Conservation (phyloP, 495 filamentous ascomycete genomes). For the Penicillium silybi region DNA sequence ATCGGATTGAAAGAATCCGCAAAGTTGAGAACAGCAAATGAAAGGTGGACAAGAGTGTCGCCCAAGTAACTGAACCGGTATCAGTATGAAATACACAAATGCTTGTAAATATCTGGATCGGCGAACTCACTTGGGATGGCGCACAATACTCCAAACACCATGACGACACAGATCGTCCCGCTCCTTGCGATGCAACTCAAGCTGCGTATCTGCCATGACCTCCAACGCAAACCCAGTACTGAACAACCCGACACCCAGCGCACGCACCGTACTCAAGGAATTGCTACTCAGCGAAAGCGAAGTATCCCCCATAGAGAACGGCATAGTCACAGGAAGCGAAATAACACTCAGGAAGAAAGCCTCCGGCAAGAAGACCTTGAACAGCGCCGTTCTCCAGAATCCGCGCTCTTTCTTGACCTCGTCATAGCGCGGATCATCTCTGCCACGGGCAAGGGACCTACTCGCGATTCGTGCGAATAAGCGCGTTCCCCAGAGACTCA, state of each 20-base stretch:
- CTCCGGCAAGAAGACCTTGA: conserved; percentile 51
- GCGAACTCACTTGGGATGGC: conserved; percentile 55
- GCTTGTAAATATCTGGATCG: background rate
- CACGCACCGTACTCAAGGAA: conserved; percentile 24
- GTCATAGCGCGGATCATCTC: conserved; percentile 54
- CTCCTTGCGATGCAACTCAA: conserved; percentile 37
- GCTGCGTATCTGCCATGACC: conserved; percentile 50
- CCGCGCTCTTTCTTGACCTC: conserved; percentile 41
- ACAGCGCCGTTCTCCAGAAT: conserved; percentile 51
- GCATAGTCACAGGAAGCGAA: conserved; percentile 50
- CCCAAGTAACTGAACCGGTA: conserved; percentile 49
- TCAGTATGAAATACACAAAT: background rate
- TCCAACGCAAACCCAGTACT: conserved; percentile 51
- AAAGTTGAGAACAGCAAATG: conserved; percentile 38
- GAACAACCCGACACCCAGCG: conserved; percentile 52
- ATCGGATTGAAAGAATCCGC: conserved; percentile 50
- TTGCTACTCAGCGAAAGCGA: conserved; percentile 8
- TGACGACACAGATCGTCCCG: conserved; percentile 38
- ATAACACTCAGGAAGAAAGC: conserved; percentile 50
- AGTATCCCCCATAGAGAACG: conserved; percentile 35
- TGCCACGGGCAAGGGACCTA: conserved; percentile 40
- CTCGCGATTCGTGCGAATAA: conserved; percentile 49
- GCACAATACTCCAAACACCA: conserved; percentile 57
- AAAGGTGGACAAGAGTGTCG: conserved; percentile 49
- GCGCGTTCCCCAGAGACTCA: conserved; percentile 52